Evolutionary conservation across 768 basidiomycete genomes (phyloP), one percentile per base, ranked within the genome.

Genomic region (Boletus sensibilis): DNA sequence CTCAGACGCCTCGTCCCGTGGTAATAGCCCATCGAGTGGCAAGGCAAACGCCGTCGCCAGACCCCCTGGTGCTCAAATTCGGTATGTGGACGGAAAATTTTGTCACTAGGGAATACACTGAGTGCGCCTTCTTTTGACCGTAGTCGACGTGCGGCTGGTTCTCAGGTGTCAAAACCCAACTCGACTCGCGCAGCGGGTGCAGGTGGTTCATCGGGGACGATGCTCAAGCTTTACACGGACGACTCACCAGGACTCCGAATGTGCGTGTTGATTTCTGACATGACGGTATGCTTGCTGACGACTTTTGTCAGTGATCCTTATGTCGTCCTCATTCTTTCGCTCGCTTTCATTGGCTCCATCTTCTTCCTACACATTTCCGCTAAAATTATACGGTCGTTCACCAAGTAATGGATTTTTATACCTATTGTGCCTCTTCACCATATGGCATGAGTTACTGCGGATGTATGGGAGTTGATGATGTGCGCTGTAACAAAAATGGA

Each of bases 291-390:
- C 34, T 16, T 59, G 43, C 43, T 66, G 34, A 67, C 45, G 53
- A 25, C 33, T 27, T 20, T 23, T 38, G 13, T 1, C 44, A 98
- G 94, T 59, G 95, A 98, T 75, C 95, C 95, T 5, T 98, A 92
- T 78, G 94, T 97, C 64, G 94, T 97, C 61, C 86, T 98, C 57
- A 90, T 98, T 65, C 85, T 98, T 20, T 96, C 95, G 35, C 84
- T 98, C 51, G 92, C 92, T 20, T 98, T 98, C 81, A 97, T 98
- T 76, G 94, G 88, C 38, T 96, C 94, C 55, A 96, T 97, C 71
- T 97, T 98, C 85, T 97, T 96, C 87, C 88, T 97, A 40, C 95
- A 98, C 73, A 96, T 97, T 72, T 89, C 92, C 42, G 93, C 94
- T 64, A 96, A 96, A 78, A 80, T 96, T 72, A 92, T 96, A 72